Conservation (phyloP, 768 basidiomycete genomes). For the Rubroboletus satanas region DNA sequence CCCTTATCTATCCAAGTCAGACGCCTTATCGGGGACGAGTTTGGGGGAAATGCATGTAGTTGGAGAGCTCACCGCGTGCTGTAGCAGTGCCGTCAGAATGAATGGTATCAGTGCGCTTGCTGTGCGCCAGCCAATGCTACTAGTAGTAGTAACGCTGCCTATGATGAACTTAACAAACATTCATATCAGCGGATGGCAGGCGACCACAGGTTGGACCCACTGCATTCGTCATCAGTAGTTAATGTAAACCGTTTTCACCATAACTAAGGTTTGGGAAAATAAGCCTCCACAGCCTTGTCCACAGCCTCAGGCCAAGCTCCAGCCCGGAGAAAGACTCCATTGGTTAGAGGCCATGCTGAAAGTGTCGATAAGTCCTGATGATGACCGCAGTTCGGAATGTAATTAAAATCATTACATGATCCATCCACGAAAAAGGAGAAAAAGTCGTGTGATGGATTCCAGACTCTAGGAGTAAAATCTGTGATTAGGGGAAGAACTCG, state of each 20-base stretch:
- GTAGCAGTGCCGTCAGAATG: background rate
- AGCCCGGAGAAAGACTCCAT: background rate
- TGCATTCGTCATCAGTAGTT: background rate
- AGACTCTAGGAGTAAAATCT: background rate
- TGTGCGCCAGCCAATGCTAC: background rate
- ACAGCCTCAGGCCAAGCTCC: background rate
- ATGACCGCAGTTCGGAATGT: background rate
- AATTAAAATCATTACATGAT: too few species aligned
- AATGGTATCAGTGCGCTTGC: background rate
- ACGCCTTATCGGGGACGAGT: background rate
- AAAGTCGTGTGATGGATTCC: background rate
- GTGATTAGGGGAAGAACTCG: background rate
- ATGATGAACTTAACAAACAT: background rate
- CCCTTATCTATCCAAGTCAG: conserved; percentile 18
- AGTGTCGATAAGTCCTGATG: background rate
- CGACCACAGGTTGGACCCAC: background rate
- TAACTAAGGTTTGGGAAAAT: background rate
- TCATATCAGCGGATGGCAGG: background rate
- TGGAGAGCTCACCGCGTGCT: background rate
- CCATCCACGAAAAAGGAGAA: too few species aligned
- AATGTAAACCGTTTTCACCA: background rate
- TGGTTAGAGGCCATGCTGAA: background rate
- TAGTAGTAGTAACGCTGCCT: too few species aligned
- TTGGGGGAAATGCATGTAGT: background rate
- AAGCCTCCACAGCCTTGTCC: background rate